Percentiles rank a stretch among this genome's conserved stretches.
Evolutionary conservation across 2,329 filamentous ascomycete genomes (phyloP).

Genomic region (Xylariaceae sp.): DNA sequence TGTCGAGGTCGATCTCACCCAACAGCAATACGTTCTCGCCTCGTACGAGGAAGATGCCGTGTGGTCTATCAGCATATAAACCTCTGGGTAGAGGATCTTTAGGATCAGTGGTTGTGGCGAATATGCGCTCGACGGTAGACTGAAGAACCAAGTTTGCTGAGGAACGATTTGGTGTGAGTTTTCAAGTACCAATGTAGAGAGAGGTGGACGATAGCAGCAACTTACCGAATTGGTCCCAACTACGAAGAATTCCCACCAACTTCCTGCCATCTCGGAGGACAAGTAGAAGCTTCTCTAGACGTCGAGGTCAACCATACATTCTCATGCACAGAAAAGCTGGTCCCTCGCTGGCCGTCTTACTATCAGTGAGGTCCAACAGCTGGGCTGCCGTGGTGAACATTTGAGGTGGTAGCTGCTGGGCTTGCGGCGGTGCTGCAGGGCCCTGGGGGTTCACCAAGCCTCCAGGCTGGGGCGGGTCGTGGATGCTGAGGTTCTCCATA

Average conservation of each 20-base stretch:
- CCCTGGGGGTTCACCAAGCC: constrained; percentile 18
- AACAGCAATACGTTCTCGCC: constrained; percentile 97
- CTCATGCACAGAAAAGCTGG: constrained; percentile 1
- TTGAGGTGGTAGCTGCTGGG: constrained; percentile 80
- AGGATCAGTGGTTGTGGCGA: constrained; percentile 52
- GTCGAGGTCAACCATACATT: constrained; percentile 34
- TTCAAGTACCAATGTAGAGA: background rate
- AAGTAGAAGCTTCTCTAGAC: constrained; percentile 89
- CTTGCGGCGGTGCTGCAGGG: constrained; percentile 48
- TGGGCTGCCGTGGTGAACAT: constrained; percentile 99
- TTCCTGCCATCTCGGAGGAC: constrained; percentile 93
- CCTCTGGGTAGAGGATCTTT: constrained; percentile 48
- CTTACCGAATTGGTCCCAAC: constrained; percentile 98
- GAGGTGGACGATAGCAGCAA: constrained; percentile 18
- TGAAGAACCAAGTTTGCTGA: constrained; percentile 93
- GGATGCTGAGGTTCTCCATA: constrained; percentile 63
- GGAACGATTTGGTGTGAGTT: constrained; percentile 14
- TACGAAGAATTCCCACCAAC: constrained; percentile 87
- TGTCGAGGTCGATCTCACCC: constrained; percentile 96
- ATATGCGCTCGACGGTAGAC: constrained; percentile 89
- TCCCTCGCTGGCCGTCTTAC: constrained; percentile 60
- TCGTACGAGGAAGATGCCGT: constrained; percentile 89
- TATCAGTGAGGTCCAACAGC: constrained; percentile 94
- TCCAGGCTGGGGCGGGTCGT: constrained; percentile 50
- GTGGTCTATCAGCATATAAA: constrained; percentile 82